Base-by-base conservation (phyloP, 2,329 filamentous ascomycete genomes). In the Penicillium oxalicum region DNA sequence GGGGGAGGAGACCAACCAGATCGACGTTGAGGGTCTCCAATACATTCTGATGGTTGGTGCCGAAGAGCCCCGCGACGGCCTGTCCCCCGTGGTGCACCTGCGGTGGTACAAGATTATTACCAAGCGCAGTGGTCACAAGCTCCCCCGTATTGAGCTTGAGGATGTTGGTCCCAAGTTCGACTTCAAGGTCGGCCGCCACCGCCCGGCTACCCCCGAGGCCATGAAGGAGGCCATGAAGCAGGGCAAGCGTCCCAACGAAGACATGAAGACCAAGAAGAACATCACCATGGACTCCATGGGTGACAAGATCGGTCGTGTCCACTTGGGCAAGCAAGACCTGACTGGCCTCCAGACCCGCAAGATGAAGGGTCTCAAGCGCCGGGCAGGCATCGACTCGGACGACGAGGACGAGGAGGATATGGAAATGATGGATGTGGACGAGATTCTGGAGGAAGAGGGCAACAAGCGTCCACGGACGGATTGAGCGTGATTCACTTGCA, bases 281-380 rank as follows among this genome's bases (percentile, higher is more conserved):
- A 86, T 98, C 61, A 81, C 83, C 47, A 94, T 87, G 49, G 91
- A 97, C 69, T 72, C 84, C 38, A 89, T 98, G 74, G 93, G 93
- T 67, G 93, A 98, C 73, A 97, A 97, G 84, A 79, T 97, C 56
- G 93, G 91, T 55, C 84, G 90, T 60, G 87, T 98, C 55, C 93
- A 98, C 70, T 72, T 95, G 51, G 89, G 87, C 64, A 89, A 86
- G 75, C 90, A 96, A 73, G 90, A 98, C 73, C 79, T 98, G 50
- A 78, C 77, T 65, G 81, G 86, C 61, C 71, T 98, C 70, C 93
- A 98, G 77, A 94, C 91, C 45, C 84, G 93, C 66, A 98, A 98
- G 82, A 97, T 98, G 91, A 98, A 98, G 83, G 93, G 91, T 58
- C 72, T 98, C 59, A 98, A 97, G 81, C 80, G 93, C 57, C 83